Evolutionary conservation across 2,329 filamentous ascomycete genomes (phyloP).

Genomic region (Diplodia scrobiculata): DNA sequence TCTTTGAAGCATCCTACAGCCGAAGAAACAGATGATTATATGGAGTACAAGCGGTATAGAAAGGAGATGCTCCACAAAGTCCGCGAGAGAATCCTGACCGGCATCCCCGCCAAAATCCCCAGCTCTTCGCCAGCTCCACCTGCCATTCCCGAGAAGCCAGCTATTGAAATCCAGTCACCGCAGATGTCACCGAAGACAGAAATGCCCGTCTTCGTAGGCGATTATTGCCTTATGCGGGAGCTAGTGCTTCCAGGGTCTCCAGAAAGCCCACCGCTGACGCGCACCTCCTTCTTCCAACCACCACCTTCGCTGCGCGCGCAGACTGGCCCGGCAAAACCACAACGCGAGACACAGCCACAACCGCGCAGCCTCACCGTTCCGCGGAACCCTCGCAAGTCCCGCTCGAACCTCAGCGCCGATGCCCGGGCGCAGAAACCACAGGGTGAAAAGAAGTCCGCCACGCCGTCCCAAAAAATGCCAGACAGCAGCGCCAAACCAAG

Average conservation of each 20-base stretch:
- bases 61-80: constrained; percentile 9
- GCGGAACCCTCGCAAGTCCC: background rate
- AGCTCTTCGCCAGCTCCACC: background rate
- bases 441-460: background rate
- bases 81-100: background rate
- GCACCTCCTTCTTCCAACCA: constrained; percentile 12
- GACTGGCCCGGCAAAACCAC: background rate
- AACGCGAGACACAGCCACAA: background rate
- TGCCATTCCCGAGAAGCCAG: background rate
- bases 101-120: constrained; percentile 1
- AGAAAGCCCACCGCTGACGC: background rate
- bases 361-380: constrained; percentile 18
- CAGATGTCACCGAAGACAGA: constrained; percentile 17
- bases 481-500: background rate
- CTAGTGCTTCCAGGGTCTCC: background rate
- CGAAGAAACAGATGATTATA: constrained; percentile 53
- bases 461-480: background rate
- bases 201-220: background rate
- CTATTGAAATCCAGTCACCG: constrained; percentile 1
- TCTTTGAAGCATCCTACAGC: constrained; percentile 46
- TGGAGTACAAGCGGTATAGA: constrained; percentile 50
- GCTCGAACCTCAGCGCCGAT: background rate
- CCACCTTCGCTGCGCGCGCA: background rate
- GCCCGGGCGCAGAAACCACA: background rate
- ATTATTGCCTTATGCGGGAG: constrained; percentile 6